Evolutionary conservation across 805 yeast genomes (phyloP).

Genomic region (Metschnikowia baotianmanensis): DNA sequence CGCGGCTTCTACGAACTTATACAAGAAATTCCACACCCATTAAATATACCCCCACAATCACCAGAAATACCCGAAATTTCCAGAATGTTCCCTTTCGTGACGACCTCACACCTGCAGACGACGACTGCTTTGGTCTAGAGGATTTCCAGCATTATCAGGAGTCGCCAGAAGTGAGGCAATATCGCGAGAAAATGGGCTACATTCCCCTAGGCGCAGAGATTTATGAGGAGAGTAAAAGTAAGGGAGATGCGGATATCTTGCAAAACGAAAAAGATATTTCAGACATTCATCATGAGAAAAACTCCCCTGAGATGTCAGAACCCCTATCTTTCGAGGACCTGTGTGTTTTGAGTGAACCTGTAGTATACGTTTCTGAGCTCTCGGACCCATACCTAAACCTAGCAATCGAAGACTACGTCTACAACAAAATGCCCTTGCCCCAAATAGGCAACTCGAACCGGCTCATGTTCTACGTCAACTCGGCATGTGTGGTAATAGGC

Average conservation of each 20-base stretch:
- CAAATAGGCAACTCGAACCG: constrained; percentile 36
- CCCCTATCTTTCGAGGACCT: constrained; percentile 5
- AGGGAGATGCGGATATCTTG: too few relatives aligned
- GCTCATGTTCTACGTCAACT: constrained; percentile 69
- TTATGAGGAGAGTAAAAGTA: too few relatives aligned
- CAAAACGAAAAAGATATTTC: background rate
- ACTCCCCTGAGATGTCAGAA: background rate
- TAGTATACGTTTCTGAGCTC: constrained; percentile 56
- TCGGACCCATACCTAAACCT: constrained; percentile 71
- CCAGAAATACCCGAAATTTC: background rate
- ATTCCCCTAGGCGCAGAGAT: too few relatives aligned
- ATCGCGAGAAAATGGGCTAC: constrained; percentile 13
- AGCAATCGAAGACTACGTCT: constrained; percentile 79
- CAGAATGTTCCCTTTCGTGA: constrained; percentile 38
- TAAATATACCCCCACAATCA: too few relatives aligned
- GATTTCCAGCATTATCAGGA: constrained; percentile 41
- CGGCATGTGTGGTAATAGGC: constrained; percentile 90
- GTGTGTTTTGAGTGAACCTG: constrained; percentile 34
- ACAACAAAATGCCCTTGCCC: constrained; percentile 55
- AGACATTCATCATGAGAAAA: background rate
- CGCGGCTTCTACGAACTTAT: constrained; percentile 7
- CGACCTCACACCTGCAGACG: constrained; percentile 32
- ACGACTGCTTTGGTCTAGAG: constrained; percentile 35
- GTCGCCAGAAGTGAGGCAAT: constrained; percentile 26
- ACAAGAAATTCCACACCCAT: background rate